These are phyloP conservation scores for Hippophae rhamnoides DNA, from an alignment of 306 rosid genomes.

Conservation along the genomic window DNA sequence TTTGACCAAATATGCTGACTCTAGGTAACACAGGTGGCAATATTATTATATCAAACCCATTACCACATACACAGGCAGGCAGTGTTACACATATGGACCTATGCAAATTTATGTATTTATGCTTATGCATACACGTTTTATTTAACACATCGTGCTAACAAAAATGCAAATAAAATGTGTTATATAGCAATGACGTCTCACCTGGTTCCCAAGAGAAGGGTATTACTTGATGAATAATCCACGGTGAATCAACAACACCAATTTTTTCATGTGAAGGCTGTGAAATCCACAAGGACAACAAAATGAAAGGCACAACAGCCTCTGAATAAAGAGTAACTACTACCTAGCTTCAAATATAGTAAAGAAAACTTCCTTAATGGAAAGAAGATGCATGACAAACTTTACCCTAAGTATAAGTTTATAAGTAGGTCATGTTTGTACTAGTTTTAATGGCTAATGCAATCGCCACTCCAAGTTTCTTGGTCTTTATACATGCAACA, in stretches of 20 bases:
- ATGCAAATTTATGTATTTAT: no score
- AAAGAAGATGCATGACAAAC: neutral
- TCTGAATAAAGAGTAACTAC: neutral
- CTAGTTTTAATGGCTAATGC: no score
- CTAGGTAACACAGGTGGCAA: no score
- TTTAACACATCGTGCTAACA: slow-evolving; percentile 6
- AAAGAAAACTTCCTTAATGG: neutral
- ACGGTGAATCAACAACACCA: slow-evolving; percentile 95
- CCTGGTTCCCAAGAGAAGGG: slow-evolving; percentile 96
- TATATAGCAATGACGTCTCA: slow-evolving; percentile 22
- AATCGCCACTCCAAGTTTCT: no score
- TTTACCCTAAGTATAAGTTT: no score
- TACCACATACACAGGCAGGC: no score
- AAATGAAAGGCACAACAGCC: neutral
- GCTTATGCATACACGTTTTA: neutral
- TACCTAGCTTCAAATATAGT: neutral
- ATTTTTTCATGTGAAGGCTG: slow-evolving; percentile 94
- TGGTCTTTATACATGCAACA: no score
- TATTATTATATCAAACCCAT: no score
- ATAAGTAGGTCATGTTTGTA: no score
- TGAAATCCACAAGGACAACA: slow-evolving; percentile 22
- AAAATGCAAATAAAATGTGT: slow-evolving; percentile 10
- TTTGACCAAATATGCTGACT: no score
- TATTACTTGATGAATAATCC: slow-evolving; percentile 93
- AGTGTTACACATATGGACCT: no score